A percentile compares a stretch with the other conserved stretches of the same genome.
Conservation (phyloP, 164 flowering plant genomes). For the Sedum album region DNA sequence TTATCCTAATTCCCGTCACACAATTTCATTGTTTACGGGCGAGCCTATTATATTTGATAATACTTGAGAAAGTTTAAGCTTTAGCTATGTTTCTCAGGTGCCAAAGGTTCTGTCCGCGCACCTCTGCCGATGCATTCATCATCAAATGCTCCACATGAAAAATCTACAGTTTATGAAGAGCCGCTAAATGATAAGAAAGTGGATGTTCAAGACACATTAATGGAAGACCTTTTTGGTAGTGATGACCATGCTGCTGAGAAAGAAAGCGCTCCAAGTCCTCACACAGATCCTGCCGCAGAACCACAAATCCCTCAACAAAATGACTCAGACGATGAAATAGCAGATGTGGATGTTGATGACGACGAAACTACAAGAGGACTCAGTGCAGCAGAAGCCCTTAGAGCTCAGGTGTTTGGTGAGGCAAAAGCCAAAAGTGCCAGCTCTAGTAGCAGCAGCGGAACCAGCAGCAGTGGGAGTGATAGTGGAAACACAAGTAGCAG, state of each 20-base stretch:
- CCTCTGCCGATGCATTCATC: constrained; percentile 11
- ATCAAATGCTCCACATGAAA: constrained; percentile 17
- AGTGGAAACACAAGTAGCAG: constrained; percentile 35
- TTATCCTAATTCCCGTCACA: neutral
- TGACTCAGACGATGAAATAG: constrained; percentile 51
- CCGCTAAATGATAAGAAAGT: constrained; percentile 31
- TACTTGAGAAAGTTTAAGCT: neutral
- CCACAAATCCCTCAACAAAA: constrained; percentile 31
- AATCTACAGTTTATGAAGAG: constrained; percentile 27
- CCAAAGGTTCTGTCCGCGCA: neutral
- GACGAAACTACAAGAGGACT: constrained; percentile 54
- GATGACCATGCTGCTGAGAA: neutral
- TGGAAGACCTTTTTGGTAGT: constrained; percentile 40
- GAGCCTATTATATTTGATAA: neutral
- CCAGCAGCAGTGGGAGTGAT: constrained; percentile 54
- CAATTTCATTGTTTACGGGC: neutral
- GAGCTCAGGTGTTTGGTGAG: constrained; percentile 65
- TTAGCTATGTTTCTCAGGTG: neutral
- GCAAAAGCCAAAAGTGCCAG: constrained; percentile 39
- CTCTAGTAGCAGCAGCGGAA: constrained; percentile 58
- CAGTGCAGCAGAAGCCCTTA: constrained; percentile 79
- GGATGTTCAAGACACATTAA: constrained; percentile 43
- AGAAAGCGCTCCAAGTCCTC: constrained; percentile 12
- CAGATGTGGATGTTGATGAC: constrained; percentile 71
- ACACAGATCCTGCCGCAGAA: constrained; percentile 29